Evolutionary conservation across 2,329 filamentous ascomycete genomes (phyloP).

Genomic region (Pyrenophora teres): DNA sequence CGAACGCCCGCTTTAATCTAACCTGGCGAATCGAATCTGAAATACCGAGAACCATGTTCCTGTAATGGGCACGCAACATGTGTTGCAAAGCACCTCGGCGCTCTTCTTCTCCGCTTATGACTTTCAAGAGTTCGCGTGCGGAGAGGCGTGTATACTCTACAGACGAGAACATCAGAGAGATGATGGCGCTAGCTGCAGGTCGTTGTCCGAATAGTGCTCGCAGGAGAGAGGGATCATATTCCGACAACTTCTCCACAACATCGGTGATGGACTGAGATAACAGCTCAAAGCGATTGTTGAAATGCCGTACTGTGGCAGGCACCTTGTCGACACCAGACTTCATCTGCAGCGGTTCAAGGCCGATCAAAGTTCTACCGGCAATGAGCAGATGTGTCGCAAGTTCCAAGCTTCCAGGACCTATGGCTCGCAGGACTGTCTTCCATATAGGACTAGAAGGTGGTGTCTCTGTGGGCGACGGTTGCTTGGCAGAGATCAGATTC

Average conservation of each 20-base stretch:
- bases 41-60: conserved; percentile 61
- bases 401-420: conserved; percentile 68
- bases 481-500: conserved; percentile 64
- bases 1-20: conserved; percentile 62
- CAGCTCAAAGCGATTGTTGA: conserved; percentile 73
- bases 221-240: conserved; percentile 73
- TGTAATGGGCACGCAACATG: conserved; percentile 62
- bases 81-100: conserved; percentile 65
- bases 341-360: conserved; percentile 70
- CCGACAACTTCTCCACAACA: conserved; percentile 77
- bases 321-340: conserved; percentile 45
- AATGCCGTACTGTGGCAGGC: conserved; percentile 66
- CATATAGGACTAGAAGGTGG: conserved; percentile 77
- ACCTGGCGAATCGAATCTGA: conserved; percentile 62
- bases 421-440: conserved; percentile 72
- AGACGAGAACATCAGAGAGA: conserved; percentile 80
- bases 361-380: conserved; percentile 71
- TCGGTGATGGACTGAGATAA: conserved; percentile 68
- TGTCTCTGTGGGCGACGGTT: conserved; percentile 65
- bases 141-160: conserved; percentile 79
- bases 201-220: conserved; percentile 70
- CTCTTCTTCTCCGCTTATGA: conserved; percentile 71
- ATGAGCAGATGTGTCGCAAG: conserved; percentile 76
- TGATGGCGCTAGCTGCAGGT: conserved; percentile 72
- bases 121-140: conserved; percentile 80